These are phyloP conservation scores for Melaleuca quinquenervia DNA, from an alignment of 345 rosid genomes.

Conservation along the genomic window DNA sequence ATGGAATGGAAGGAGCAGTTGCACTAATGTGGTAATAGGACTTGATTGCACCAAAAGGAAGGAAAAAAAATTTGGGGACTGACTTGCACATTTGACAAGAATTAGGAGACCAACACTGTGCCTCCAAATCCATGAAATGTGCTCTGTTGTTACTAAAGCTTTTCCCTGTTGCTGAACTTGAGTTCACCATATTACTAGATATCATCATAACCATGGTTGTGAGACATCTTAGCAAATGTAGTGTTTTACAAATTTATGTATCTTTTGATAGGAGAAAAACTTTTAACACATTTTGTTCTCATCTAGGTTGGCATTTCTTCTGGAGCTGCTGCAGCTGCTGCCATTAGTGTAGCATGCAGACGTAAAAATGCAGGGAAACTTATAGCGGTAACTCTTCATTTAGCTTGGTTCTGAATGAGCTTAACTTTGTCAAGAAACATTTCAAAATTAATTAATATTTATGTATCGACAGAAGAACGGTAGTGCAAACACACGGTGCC, in stretches of 20 bases:
- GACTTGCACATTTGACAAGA: not conserved
- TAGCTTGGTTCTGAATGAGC: not conserved
- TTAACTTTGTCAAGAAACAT: not conserved
- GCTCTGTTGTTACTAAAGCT: not conserved
- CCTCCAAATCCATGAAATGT: not conserved
- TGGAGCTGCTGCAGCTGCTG: constrained; percentile 97
- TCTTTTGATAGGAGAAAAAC: not conserved
- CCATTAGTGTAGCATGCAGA: constrained; percentile 66
- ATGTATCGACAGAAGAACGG: not conserved
- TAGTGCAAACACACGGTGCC: not conserved
- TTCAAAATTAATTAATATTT: not conserved
- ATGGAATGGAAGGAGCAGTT: not conserved
- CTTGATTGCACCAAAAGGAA: not conserved
- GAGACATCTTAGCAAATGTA: not conserved
- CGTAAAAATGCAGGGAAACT: constrained; percentile 90
- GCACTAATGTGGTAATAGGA: not conserved
- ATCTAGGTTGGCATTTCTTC: constrained; percentile 86
- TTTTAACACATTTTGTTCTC: not conserved
- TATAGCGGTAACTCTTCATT: constrained; percentile 35
- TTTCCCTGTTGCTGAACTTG: not conserved
- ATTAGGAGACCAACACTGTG: not conserved
- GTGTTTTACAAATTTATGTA: not conserved
- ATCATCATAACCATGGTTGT: not conserved
- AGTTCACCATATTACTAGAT: not conserved
- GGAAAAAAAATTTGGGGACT: not conserved